Base-by-base conservation (phyloP, 129 eudicot species). In the carrot (Daucus carota) region DNA sequence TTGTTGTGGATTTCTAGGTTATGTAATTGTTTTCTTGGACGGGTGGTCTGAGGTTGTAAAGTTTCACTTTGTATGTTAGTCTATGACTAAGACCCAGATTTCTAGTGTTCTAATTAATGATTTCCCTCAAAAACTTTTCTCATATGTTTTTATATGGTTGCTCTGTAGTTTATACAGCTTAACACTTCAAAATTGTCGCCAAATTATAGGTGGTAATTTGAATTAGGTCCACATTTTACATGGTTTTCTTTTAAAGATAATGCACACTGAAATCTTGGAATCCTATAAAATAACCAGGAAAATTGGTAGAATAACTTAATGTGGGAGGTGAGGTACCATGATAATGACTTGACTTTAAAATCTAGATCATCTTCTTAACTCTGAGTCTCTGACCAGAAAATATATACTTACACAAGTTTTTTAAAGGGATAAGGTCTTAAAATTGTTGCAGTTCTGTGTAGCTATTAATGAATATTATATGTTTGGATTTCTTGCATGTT, bases 201-300 rank as follows among this genome's bases (percentile, higher is more conserved):
- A 60, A 26, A 26, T 1, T 12, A 60, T 28, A 28, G 9, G 32
- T 32, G 72, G 73, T 11, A 5, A 32, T 68, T 68, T 8, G 4
- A 17, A 17, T 22, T 34, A 18, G 72, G 72, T 32, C 41, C 34
- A 17, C 12, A 34, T 15, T 32, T 36, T 2, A 10, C 6, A 22
- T n/a, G 48, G 73, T 40, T 70, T 70, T n/a, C 73, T 70, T 36
- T 70, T 40, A 32, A 22, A 34, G 45, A 70, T 70, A n/a, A 14
- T 70, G 73, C 47, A 70, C 20, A 36, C 20, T 70, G 31, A 40
- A 12, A 69, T 40, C 2, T 36, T 29, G 28, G 13, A 14, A 69
- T 41, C 15, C 26, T 10, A 18, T 10, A 70, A 12, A 22, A 69
- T 69, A 29, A 69, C 31, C 14, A 69, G 46, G 31, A 70, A 70